Evolutionary conservation across 2,329 filamentous ascomycete genomes (phyloP).

Genomic region (Apiospora pterosperma): DNA sequence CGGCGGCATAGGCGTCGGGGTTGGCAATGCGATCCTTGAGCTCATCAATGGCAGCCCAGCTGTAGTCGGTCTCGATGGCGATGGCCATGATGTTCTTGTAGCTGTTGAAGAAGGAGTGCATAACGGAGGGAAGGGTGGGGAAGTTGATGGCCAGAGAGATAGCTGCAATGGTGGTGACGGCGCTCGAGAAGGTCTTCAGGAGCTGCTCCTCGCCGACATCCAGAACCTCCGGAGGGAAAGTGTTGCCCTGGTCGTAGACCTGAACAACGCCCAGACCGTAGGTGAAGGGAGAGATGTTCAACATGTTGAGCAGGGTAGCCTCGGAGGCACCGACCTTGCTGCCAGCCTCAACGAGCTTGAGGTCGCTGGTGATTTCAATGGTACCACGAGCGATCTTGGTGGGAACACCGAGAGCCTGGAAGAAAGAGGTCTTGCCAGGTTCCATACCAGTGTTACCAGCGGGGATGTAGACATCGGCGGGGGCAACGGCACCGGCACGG

Average conservation of each 20-base stretch:
- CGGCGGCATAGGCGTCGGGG: conserved; percentile 89
- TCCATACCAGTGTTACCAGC: conserved; percentile 99
- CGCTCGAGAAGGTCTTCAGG: conserved; percentile 74
- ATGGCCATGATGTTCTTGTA: conserved; percentile 97
- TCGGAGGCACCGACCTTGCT: conserved; percentile 97
- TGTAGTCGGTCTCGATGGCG: conserved; percentile 85
- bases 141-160: conserved; percentile 92
- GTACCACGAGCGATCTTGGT: conserved; percentile 99
- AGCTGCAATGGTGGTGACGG: conserved; percentile 82
- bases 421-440: conserved; percentile 99
- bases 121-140: conserved; percentile 93
- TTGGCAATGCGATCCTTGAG: conserved; percentile 99
- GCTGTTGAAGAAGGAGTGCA: conserved; percentile 93
- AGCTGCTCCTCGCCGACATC: conserved; percentile 96
- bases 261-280: conserved; percentile 96
- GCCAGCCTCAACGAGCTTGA: conserved; percentile 94
- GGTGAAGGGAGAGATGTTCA: conserved; percentile 99
- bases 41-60: conserved; percentile 93
- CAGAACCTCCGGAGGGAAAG: conserved; percentile 79
- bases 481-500: conserved; percentile 95
- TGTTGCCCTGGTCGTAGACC: conserved; percentile 97
- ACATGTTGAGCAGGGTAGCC: conserved; percentile 98
- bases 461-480: conserved; percentile 88
- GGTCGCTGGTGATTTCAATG: conserved; percentile 97
- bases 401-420: conserved; percentile 99